phyloP scores from a whole-genome alignment of 1,284 basidiomycete genomes.

The Cutaneotrichosporon mucoides region DNA sequence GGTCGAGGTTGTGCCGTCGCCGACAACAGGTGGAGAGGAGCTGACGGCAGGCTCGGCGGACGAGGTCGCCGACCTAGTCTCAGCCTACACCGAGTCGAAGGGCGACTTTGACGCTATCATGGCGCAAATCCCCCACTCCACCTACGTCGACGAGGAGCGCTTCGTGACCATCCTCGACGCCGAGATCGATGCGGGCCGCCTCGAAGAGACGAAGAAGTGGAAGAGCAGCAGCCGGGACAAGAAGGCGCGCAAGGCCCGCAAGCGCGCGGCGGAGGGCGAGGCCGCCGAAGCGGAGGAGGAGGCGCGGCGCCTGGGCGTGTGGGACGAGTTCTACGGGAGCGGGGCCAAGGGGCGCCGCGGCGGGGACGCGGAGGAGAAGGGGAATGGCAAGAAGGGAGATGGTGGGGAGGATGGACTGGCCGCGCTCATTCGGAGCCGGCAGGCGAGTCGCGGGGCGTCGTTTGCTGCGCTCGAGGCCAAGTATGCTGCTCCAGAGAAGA shows the following conservation, averaged over 20 bases:
- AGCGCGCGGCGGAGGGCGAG: slow-evolving; percentile 70
- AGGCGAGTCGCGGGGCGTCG: slow-evolving; percentile 62
- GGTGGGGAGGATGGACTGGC: slow-evolving; percentile 65
- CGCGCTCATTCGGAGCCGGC: slow-evolving; percentile 75
- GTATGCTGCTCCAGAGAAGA: slow-evolving; percentile 54
- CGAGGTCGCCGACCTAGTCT: slow-evolving; percentile 70
- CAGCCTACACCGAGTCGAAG: slow-evolving; percentile 62
- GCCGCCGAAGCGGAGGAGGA: slow-evolving; percentile 77
- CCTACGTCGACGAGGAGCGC: slow-evolving; percentile 72
- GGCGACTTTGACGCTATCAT: slow-evolving; percentile 76
- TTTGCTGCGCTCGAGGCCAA: slow-evolving; percentile 77
- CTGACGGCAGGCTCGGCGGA: slow-evolving; percentile 66
- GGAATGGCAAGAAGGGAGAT: slow-evolving; percentile 46
- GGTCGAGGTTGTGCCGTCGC: slow-evolving; percentile 17
- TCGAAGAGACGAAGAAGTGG: slow-evolving; percentile 65
- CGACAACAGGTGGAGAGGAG: not conserved
- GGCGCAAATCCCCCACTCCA: slow-evolving; percentile 77
- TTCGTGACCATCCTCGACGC: slow-evolving; percentile 67
- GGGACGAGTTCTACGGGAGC: slow-evolving; percentile 89
- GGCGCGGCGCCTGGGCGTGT: slow-evolving; percentile 84
- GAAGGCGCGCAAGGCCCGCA: slow-evolving; percentile 66
- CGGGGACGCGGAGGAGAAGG: slow-evolving; percentile 46
- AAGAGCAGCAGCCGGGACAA: slow-evolving; percentile 62
- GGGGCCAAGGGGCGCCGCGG: slow-evolving; percentile 58
- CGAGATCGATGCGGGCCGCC: slow-evolving; percentile 60